Evolutionary conservation across 2,329 filamentous ascomycete species (phyloP).

Genomic region (Arthrobotrys pseudoclavata): DNA sequence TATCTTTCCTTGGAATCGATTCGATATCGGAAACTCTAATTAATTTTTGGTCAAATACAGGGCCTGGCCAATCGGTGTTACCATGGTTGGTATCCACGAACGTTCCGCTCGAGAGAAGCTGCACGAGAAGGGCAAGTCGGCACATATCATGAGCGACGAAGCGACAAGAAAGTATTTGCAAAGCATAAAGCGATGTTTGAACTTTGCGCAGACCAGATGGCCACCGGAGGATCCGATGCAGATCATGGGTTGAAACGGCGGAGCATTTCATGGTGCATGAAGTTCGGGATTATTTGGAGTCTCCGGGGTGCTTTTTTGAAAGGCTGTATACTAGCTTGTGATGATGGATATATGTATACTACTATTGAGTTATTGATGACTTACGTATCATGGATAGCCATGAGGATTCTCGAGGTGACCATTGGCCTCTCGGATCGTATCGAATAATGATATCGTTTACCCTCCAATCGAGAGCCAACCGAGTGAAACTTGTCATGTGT

Average conservation of each 20-base stretch:
- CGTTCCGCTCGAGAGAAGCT: constrained; percentile 94
- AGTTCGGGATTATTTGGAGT: not conserved
- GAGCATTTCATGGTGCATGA: not conserved
- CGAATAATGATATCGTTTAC: not conserved
- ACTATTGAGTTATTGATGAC: not conserved
- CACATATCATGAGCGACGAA: constrained; percentile 97
- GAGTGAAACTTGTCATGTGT: constrained; percentile 10
- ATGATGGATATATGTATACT: constrained; percentile 3
- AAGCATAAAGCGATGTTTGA: constrained; percentile 96
- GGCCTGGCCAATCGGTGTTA: constrained; percentile 98
- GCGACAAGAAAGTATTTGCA: constrained; percentile 94
- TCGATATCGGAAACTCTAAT: constrained; percentile 15
- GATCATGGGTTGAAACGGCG: constrained; percentile 82
- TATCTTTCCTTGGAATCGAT: not conserved
- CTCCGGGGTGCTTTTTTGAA: not conserved
- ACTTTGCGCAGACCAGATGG: constrained; percentile 97
- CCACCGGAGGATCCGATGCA: constrained; percentile 92
- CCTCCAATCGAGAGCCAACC: not conserved
- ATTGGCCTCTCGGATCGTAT: not conserved
- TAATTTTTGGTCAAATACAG: constrained; percentile 64
- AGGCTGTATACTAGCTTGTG: constrained; percentile 1
- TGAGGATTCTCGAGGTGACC: not conserved
- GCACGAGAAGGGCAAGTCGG: constrained; percentile 83
- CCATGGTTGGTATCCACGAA: constrained; percentile 99
- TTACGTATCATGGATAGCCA: not conserved